A percentile compares a stretch with the other conserved stretches of the same genome.
Conservation (phyloP, 1,284 basidiomycete species). For the Leccinum proliferum region DNA sequence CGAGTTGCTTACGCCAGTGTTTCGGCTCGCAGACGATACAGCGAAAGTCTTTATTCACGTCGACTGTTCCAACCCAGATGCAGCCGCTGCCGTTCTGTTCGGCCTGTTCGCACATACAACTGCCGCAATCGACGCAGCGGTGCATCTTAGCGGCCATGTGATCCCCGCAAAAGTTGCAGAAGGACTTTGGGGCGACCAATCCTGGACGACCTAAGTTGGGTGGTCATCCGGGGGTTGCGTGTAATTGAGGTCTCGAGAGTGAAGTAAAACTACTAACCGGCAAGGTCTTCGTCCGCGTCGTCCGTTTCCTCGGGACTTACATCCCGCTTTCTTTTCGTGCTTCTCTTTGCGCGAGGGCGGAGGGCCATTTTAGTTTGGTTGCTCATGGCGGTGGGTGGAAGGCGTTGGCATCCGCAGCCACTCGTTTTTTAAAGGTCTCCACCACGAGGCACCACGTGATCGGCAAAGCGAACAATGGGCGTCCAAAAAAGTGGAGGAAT, state of each 20-base stretch:
- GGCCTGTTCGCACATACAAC: neutral
- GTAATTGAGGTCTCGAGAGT: neutral
- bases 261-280: no score
- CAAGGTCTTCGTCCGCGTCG: no score
- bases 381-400: neutral
- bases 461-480: neutral
- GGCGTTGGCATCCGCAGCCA: no score
- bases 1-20: neutral
- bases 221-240: no score
- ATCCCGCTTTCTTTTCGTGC: no score
- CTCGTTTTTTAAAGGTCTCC: neutral
- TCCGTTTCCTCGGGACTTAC: no score
- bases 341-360: no score
- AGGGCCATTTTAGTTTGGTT: neutral
- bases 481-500: no score
- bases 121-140: neutral
- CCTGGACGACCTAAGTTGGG: neutral
- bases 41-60: neutral
- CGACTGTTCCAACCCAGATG: neutral
- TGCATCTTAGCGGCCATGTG: neutral
- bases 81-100: neutral
- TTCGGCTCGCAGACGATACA: neutral
- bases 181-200: neutral
- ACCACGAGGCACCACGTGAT: neutral
- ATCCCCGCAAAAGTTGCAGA: neutral